Evolutionary conservation across 805 yeast genomes (phyloP), one percentile per base, ranked within the genome.

Genomic region (Zygoascus flipseniorum): DNA sequence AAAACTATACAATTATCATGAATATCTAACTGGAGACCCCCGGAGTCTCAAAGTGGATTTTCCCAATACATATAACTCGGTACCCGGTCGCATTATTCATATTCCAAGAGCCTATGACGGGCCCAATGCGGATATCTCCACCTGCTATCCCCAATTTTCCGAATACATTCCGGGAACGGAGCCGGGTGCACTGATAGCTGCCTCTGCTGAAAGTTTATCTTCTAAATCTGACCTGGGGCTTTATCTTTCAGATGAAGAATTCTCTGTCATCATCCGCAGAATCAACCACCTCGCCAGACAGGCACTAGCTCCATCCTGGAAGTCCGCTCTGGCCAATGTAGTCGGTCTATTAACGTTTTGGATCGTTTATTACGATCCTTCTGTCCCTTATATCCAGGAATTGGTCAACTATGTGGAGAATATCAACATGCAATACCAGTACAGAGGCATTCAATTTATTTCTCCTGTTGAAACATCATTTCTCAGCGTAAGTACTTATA

Each of bases 361-460:
- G 55, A 42, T 76, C 11, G 6, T 31, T 14, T 28, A 14, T 8
- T 49, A 49, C 28, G 26, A 23, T 31, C 26, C 43, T 8, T 42
- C 39, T 42, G 35, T 16, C 10, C 8, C 11, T 9, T 23, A 41
- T 28, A 26, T 75, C 39, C 61, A 53, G 8, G 62, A 66, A 26
- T 61, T 84, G 50, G 86, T 83, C 52, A 47, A 50, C 1, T 79
- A 72, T 60, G 63, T 79, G 8, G 54, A 52, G 1, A 54, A 60
- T 9, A 37, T 51, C 19, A 59, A 59, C 47, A 47, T 28, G 2
- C 13, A 47, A 10, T 50, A 48, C 32, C 18, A n/a, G 31, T 8
- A 31, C 19, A 31, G 50, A 18, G 51, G 51, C 10, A 35, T 58
- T 8, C 20, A 35, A 20, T 20, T 59, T 11, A 54, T 59, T 18